Conservation (phyloP, 116 monocot species). For the Thalassia testudinum region DNA sequence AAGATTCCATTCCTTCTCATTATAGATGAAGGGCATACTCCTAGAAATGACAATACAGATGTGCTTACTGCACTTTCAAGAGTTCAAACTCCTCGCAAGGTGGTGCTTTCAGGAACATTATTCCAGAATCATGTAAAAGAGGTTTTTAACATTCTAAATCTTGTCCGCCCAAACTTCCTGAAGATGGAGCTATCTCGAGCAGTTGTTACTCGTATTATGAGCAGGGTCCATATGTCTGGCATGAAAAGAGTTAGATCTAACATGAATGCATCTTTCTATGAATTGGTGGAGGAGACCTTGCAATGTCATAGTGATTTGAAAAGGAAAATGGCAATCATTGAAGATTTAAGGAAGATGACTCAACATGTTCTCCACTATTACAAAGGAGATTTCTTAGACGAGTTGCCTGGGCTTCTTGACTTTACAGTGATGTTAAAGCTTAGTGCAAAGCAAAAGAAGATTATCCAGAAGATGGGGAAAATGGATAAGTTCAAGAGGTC, state of each 20-base stretch:
- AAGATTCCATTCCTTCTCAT: constrained; percentile 75
- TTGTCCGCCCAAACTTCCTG: constrained; percentile 69
- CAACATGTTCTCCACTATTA: constrained; percentile 86
- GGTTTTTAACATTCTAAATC: constrained; percentile 87
- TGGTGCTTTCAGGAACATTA: constrained; percentile 87
- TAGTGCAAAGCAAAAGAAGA: constrained; percentile 30
- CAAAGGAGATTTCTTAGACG: constrained; percentile 77
- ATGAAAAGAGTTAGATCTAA: constrained; percentile 19
- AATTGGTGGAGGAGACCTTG: constrained; percentile 74
- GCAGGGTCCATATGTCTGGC: constrained; percentile 30
- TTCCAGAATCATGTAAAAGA: constrained; percentile 89
- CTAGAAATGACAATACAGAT: constrained; percentile 66
- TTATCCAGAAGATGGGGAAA: constrained; percentile 24
- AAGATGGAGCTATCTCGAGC: constrained; percentile 29
- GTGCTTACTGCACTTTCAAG: constrained; percentile 56
- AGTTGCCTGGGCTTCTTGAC: constrained; percentile 69
- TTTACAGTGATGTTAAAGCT: constrained; percentile 72
- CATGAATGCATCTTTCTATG: constrained; percentile 35
- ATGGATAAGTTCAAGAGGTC: constrained; percentile 50
- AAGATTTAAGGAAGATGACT: constrained; percentile 68
- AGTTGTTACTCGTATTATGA: constrained; percentile 40
- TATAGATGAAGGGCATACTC: constrained; percentile 90
- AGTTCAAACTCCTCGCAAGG: constrained; percentile 68
- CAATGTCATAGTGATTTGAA: constrained; percentile 41
- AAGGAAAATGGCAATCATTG: constrained; percentile 45